Percentiles rank a stretch among this genome's conserved stretches.
Evolutionary conservation across 768 basidiomycete species (phyloP).

Genomic region (Termitomyces sp.): DNA sequence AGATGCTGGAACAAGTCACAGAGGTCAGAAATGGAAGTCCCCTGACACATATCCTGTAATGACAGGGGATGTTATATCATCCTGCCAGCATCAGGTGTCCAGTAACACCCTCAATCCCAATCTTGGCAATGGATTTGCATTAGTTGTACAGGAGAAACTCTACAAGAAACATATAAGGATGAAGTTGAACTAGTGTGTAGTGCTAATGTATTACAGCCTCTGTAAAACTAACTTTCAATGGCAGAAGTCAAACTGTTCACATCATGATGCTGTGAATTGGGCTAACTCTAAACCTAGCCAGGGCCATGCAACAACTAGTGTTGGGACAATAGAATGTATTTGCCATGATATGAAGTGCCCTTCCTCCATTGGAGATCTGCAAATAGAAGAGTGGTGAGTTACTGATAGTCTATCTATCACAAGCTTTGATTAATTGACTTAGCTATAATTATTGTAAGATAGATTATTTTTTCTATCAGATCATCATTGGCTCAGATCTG

Average conservation of each 20-base stretch:
- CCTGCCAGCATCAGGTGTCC: too few species aligned
- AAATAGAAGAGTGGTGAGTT: slow-evolving; percentile 29
- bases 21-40: too few species aligned
- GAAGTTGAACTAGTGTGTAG: slow-evolving; percentile 20
- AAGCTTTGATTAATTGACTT: too few species aligned
- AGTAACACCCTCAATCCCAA: not conserved
- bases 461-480: not conserved
- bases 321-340: slow-evolving; percentile 25
- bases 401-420: too few species aligned
- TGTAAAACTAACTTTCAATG: not conserved
- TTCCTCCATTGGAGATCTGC: slow-evolving; percentile 25
- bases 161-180: slow-evolving; percentile 22
- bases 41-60: too few species aligned
- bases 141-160: not conserved
- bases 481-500: not conserved
- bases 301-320: slow-evolving; percentile 24
- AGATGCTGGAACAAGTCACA: too few species aligned
- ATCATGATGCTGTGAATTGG: slow-evolving; percentile 27
- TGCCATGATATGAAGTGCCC: slow-evolving; percentile 28
- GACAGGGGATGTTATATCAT: too few species aligned
- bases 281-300: slow-evolving; percentile 17
- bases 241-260: slow-evolving; percentile 28
- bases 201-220: not conserved
- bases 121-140: too few species aligned
- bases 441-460: too few species aligned